Evolutionary conservation across 345 rosid species (phyloP).

Genomic region (Combretum micranthum): DNA sequence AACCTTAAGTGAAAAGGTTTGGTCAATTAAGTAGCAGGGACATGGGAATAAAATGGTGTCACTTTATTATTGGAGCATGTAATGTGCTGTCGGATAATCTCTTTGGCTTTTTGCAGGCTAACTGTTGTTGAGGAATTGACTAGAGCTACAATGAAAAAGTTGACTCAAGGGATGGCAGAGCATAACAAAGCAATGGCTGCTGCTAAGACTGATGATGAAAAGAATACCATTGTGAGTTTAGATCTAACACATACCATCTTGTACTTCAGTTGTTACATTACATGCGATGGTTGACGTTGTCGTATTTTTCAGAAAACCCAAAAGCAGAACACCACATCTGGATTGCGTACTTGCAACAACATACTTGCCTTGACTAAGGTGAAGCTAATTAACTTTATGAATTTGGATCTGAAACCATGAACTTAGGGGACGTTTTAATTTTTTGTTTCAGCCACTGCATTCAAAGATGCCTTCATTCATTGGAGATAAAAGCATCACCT

Average conservation of each 20-base stretch:
- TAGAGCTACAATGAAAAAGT: constrained; percentile 82
- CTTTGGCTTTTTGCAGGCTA: constrained; percentile 38
- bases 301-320: constrained; percentile 61
- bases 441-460: constrained; percentile 64
- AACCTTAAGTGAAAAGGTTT: too few relatives aligned
- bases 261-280: neutral
- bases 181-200: constrained; percentile 95
- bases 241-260: constrained; percentile 2
- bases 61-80: too few relatives aligned
- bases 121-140: constrained; percentile 81
- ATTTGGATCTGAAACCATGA: constrained; percentile 7
- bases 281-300: neutral
- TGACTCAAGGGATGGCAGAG: constrained; percentile 89
- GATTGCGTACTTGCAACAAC: constrained; percentile 90
- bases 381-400: constrained; percentile 4
- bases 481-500: constrained; percentile 79
- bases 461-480: constrained; percentile 78
- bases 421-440: constrained; percentile 1
- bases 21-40: too few relatives aligned
- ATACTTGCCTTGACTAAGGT: constrained; percentile 98
- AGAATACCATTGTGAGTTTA: constrained; percentile 63
- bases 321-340: constrained; percentile 79
- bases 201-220: constrained; percentile 92
- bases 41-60: too few relatives aligned
- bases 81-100: neutral